Evolutionary conservation across 2,329 filamentous ascomycete genomes (phyloP).

Genomic region (Beauveria sp.): DNA sequence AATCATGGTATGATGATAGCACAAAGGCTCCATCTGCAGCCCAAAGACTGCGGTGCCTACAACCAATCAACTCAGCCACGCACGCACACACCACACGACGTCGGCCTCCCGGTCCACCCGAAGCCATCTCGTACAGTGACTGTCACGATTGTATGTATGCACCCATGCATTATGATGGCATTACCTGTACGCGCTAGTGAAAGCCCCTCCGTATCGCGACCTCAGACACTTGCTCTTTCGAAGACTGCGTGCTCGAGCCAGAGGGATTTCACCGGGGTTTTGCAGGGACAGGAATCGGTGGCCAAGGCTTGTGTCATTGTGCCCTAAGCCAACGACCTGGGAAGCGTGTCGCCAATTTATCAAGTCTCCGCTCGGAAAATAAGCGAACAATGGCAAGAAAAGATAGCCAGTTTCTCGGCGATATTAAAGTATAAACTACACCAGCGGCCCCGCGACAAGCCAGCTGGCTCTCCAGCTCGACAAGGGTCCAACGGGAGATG

Average conservation of each 20-base stretch:
- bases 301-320: neutral
- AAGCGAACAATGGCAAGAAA: neutral
- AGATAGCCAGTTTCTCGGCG: neutral
- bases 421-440: neutral
- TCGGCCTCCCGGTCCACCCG: slow-evolving; percentile 5
- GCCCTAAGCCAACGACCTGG: neutral
- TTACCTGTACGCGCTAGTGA: neutral
- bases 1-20: neutral
- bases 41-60: neutral
- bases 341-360: neutral
- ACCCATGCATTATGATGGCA: slow-evolving; percentile 5
- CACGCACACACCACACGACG: neutral
- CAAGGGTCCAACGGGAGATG: slow-evolving; percentile 3
- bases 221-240: slow-evolving; percentile 1
- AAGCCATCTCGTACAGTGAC: slow-evolving; percentile 4
- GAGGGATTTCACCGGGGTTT: too few species aligned
- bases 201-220: slow-evolving; percentile 7
- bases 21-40: neutral
- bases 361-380: neutral
- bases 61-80: slow-evolving; percentile 4
- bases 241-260: neutral
- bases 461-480: slow-evolving; percentile 9
- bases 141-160: neutral
- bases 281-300: too few species aligned
- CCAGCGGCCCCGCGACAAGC: neutral